Conservation (phyloP, 768 basidiomycete species). For the Clitopilus hobsonii region DNA sequence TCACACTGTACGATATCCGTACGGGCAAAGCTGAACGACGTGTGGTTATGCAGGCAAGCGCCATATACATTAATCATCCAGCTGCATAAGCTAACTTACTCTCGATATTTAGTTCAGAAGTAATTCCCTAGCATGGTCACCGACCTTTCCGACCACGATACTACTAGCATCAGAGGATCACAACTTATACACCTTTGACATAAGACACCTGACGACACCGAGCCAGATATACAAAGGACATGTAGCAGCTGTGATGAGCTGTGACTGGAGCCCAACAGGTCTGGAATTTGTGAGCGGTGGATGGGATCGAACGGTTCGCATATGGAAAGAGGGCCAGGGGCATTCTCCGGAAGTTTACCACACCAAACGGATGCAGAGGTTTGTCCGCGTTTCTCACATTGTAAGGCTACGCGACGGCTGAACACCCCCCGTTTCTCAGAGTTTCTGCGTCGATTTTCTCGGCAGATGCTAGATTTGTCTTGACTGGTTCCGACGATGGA, state of each 20-base stretch:
- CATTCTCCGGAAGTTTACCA: slow-evolving; percentile 88
- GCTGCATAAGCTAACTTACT: background rate
- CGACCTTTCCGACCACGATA: slow-evolving; percentile 87
- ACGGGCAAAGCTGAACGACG: slow-evolving; percentile 94
- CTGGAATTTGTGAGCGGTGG: slow-evolving; percentile 94
- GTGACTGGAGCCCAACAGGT: slow-evolving; percentile 97
- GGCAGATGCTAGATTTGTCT: slow-evolving; percentile 84
- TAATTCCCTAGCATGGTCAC: slow-evolving; percentile 93
- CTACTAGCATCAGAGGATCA: slow-evolving; percentile 98
- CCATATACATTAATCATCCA: background rate
- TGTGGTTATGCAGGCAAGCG: slow-evolving; percentile 76
- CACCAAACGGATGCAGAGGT: slow-evolving; percentile 99
- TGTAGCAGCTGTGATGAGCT: slow-evolving; percentile 93
- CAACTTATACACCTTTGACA: slow-evolving; percentile 97
- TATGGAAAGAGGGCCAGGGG: slow-evolving; percentile 89
- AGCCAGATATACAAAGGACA: slow-evolving; percentile 96
- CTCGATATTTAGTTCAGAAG: slow-evolving; percentile 73
- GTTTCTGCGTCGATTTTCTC: slow-evolving; percentile 89
- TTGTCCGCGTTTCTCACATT: slow-evolving; percentile 9
- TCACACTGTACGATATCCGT: slow-evolving; percentile 93
- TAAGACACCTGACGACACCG: slow-evolving; percentile 75
- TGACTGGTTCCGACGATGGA: slow-evolving; percentile 91
- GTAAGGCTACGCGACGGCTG: background rate
- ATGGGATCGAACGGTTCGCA: slow-evolving; percentile 91
- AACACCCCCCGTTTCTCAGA: slow-evolving; percentile 30